Base-by-base conservation (phyloP, 1,284 basidiomycete species). In the Apiotrichum sp. region DNA sequence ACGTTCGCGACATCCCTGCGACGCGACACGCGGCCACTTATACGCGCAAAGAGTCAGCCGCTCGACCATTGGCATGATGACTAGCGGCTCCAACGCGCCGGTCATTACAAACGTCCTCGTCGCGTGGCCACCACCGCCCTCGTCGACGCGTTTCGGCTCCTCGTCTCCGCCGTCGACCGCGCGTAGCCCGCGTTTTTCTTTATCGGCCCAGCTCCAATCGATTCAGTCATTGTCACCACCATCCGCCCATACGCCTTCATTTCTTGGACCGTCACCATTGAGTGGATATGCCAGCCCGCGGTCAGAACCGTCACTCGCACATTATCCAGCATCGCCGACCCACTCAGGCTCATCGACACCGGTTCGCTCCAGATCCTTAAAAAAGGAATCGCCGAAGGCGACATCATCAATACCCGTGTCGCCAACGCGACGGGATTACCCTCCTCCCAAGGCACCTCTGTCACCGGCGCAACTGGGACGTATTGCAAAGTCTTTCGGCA, bases 401-500 rank as follows among this genome's bases (percentile, higher is more conserved):
- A 22, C 22, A 22, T 22, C 22, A 22, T 22, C 22, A 22, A 22
- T 22, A 22, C 22, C 22, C 22, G 22, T 22, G 22, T 22, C 49
- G 34, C 43, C 53, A 11, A 41, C 36, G 46, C 22, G 42, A 8
- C 50, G 48, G 11, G 56, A 58, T 13, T 74, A 72, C 58, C 56
- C 56, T 13, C 68, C 70, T n/a, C 71, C 73, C 3, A 64, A 53
- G 32, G 55, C 62, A 43, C 73, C 73, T 6, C 50, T 74, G 11
- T 58, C 62, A 1, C 73, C 71, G 5, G 55, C 65, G 35, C 70
- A 72, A 45, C 65, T 74, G 13, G 66, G 66, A 7, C 63, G 73
- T 3, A 74, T 74, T 33, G 73, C 73, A 7, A 69, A 71, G 57
- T 68, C 67, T 1, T 73, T 74, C 59, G 73, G 73, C 22, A 73